Evolutionary conservation across 139 green algal species (phyloP), one percentile per base, ranked within the genome.

Genomic region (Edaphochlamys debaryana): DNA sequence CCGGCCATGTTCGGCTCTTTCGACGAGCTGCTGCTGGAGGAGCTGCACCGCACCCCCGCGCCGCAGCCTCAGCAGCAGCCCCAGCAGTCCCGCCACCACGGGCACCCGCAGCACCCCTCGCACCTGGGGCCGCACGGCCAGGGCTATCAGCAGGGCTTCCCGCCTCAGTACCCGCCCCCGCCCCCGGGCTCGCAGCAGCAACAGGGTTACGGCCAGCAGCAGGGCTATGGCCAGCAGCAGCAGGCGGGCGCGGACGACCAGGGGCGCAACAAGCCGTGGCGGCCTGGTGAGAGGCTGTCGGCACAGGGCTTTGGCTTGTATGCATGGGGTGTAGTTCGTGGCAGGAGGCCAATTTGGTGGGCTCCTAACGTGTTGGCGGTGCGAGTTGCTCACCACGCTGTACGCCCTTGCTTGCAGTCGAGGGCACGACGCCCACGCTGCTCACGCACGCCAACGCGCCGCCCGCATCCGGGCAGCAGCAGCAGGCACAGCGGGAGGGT

Each of bases 1-100:
- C 45, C 74, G n/a, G 82, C 82, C 32, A 87, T 87, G 82, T 87
- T 87, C 68, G 82, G 82, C 67, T 87, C 82, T 1, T 87, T 87
- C 38, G 82, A 87, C 34, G 66, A 87, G 67, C 64, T 76, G 29
- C 56, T 81, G 15, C 67, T 84, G 22, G 82, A 87, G 75, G 64
- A 87, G 74, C 82, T 87, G 6, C 60, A 76, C 30, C 82, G 82
- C 37, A 62, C 67, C 23, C 60, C 72, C 25, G 72, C 82, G 29
- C 82, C 56, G 22, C 37, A 42, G n/a, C 63, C 54, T 36, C 58
- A 30, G 42, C 41, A 32, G 1, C 62, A 62, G 29, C 30, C 25
- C 6, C 78, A 81, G 23, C 20, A 4, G 0, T n/a, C 37, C 7
- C 45, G 52, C 8, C 58, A 22, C 37, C 30, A 56, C 23, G n/a